Evolutionary conservation across 2,329 filamentous ascomycete species (phyloP).

Genomic region (Lachnellula willkommii): DNA sequence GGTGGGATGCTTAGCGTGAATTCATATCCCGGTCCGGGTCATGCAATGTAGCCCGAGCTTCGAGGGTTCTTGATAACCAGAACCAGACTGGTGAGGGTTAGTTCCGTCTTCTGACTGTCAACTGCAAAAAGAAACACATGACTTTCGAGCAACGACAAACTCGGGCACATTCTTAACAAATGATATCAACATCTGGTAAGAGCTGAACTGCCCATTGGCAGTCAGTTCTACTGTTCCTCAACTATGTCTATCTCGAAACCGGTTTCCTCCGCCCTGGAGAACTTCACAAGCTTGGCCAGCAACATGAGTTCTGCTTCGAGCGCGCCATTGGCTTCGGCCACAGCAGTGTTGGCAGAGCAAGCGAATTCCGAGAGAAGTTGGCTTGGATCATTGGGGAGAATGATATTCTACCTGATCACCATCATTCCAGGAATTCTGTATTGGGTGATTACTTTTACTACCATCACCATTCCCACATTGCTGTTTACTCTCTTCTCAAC

Average conservation of each 20-base stretch:
- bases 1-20: neutral
- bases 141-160: neutral
- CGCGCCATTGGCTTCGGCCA: constrained; percentile 12
- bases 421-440: constrained; percentile 58
- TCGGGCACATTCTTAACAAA: constrained; percentile 1
- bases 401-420: constrained; percentile 52
- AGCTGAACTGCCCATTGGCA: constrained; percentile 13
- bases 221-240: constrained; percentile 9
- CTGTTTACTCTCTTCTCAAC: constrained; percentile 87
- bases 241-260: constrained; percentile 15
- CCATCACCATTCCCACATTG: constrained; percentile 83
- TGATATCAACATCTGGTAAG: constrained; percentile 8
- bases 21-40: neutral
- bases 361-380: constrained; percentile 44
- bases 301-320: constrained; percentile 21
- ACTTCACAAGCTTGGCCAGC: constrained; percentile 18
- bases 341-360: constrained; percentile 20
- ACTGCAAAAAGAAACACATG: neutral
- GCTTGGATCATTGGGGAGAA: constrained; percentile 51
- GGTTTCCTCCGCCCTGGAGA: constrained; percentile 17
- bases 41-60: neutral
- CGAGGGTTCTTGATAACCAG: no score
- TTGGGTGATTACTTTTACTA: constrained; percentile 77
- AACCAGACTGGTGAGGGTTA: neutral
- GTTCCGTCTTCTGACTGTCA: constrained; percentile 3